Base-by-base conservation (phyloP, 2,329 filamentous ascomycete genomes). In the Aspergillus sclerotialis region DNA sequence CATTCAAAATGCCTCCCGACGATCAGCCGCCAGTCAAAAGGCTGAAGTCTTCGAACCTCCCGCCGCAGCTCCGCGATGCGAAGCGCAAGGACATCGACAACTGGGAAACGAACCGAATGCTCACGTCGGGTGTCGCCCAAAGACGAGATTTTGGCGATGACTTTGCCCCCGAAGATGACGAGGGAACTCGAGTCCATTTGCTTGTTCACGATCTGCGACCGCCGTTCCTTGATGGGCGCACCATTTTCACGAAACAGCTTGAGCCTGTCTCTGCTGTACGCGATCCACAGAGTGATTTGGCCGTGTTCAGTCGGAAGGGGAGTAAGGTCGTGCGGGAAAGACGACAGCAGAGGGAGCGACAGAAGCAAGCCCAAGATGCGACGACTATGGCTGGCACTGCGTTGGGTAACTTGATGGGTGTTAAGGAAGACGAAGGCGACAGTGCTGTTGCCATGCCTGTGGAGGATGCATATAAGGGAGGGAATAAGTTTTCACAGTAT, bases 71-170 rank as follows among this genome's bases (percentile, higher is more conserved):
- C 10, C 60, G 58, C 45, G 58, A 63, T 41, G 60, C 60, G 62
- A 85, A 89, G 50, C 86, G 94, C 59, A 88, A 84, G 56, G 92
- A 98, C 55, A 88, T 92, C 28, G 92, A 98, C 63, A 90, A 89
- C 0, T 98, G 92, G 92, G 93, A 98, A 63, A 92, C 90, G 11
- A 98, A 98, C 59, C 84, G 92, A 39, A 96, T 98, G 92, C 73
- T 98, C 40, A 92, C 89, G 1, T 95, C 89, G 13, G 90, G 90
- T 37, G 89, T 98, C 12, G 92, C 92, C 12, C 93, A 98, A 61
- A 73, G 90, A 53, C 72, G 87, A 46, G 85, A 92, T 50, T 78
- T 87, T 56, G 80, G 81, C 15, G 74, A 77, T 30, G 87, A 92
- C 54, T 94, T 95, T 52, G 82, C 82, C 33, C 82, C 94, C 44